These are phyloP conservation scores for Chytriomyces hyalinus DNA, from an alignment of 192 early-diverging fungal genomes.

Conservation along the genomic window DNA sequence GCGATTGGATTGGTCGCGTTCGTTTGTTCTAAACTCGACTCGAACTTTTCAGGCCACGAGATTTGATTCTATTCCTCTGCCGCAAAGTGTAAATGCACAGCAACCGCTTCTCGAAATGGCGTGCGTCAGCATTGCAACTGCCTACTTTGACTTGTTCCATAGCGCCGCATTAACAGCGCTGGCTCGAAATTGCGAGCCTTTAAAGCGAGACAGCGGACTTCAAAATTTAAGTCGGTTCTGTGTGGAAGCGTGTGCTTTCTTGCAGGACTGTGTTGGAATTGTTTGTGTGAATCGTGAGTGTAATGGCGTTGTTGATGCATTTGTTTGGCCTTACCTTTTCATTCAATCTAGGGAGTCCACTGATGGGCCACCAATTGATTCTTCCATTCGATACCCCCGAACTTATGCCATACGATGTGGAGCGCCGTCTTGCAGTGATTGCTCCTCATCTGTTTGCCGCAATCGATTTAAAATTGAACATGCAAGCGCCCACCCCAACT, in stretches of 20 bases:
- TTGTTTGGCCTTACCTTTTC: not conserved
- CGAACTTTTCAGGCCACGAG: not conserved
- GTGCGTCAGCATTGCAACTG: slow-evolving; percentile 20
- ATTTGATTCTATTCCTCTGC: slow-evolving; percentile 25
- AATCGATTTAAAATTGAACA: slow-evolving; percentile 15
- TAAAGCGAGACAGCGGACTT: not conserved
- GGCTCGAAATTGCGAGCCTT: slow-evolving; percentile 27
- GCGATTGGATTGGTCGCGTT: not conserved
- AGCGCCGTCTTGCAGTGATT: slow-evolving; percentile 11
- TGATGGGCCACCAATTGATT: slow-evolving; percentile 24
- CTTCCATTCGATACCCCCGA: slow-evolving; percentile 33
- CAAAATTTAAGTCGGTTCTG: slow-evolving; percentile 21
- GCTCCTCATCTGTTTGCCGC: slow-evolving; percentile 24
- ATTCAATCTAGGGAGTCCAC: not conserved
- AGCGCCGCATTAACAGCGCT: slow-evolving; percentile 21
- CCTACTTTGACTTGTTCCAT: slow-evolving; percentile 34
- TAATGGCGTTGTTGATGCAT: not conserved
- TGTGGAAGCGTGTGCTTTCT: slow-evolving; percentile 25
- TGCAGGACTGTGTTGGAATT: slow-evolving; percentile 35
- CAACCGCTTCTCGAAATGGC: slow-evolving; percentile 16
- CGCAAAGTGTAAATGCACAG: slow-evolving; percentile 11
- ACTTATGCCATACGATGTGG: slow-evolving; percentile 24
- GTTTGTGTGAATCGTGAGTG: slow-evolving; percentile 26
- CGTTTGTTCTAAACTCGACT: not conserved
- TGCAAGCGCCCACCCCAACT: not conserved